Percentiles rank a stretch among this genome's conserved stretches.
Evolutionary conservation across 495 filamentous ascomycete genomes (phyloP).

Genomic region (Trichoderma erinaceum): DNA sequence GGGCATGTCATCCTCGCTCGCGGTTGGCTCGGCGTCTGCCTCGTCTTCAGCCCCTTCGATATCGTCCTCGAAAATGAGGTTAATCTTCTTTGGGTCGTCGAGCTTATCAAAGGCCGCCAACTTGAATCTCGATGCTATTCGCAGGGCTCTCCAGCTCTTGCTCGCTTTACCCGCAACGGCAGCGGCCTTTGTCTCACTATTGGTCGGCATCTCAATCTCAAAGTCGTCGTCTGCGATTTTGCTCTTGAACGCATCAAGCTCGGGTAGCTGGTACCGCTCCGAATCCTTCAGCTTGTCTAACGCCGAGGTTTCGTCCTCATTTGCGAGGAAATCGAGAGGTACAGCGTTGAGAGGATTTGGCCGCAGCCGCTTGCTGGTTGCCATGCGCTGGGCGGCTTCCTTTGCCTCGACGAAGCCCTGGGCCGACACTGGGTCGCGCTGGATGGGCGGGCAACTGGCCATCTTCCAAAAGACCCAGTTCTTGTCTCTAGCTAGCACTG

Average conservation of each 20-base stretch:
- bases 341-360: conserved; percentile 63
- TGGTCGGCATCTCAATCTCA: conserved; percentile 73
- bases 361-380: conserved; percentile 60
- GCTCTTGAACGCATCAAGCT: conserved; percentile 43
- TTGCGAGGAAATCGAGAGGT: conserved; percentile 69
- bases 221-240: conserved; percentile 66
- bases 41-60: conserved; percentile 17
- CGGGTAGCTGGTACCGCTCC: conserved; percentile 39
- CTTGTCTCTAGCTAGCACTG: conserved; percentile 87
- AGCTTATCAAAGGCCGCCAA: conserved; percentile 78
- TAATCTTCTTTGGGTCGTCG: conserved; percentile 67
- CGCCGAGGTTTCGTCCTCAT: conserved; percentile 43
- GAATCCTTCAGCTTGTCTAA: conserved; percentile 45
- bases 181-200: conserved; percentile 60
- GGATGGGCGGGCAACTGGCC: conserved; percentile 83
- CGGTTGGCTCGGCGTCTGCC: conserved; percentile 22
- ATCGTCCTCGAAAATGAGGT: conserved; percentile 44
- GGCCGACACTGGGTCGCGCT: conserved; percentile 60
- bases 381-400: conserved; percentile 53
- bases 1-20: conserved; percentile 28
- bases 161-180: conserved; percentile 66
- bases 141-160: conserved; percentile 81
- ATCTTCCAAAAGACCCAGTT: conserved; percentile 99
- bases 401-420: conserved; percentile 61
- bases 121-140: conserved; percentile 65